A percentile compares a stretch with the other conserved stretches of the same genome.
Evolutionary conservation across 768 basidiomycete species (phyloP).

Genomic region (Pleurotus citrinopileatus): DNA sequence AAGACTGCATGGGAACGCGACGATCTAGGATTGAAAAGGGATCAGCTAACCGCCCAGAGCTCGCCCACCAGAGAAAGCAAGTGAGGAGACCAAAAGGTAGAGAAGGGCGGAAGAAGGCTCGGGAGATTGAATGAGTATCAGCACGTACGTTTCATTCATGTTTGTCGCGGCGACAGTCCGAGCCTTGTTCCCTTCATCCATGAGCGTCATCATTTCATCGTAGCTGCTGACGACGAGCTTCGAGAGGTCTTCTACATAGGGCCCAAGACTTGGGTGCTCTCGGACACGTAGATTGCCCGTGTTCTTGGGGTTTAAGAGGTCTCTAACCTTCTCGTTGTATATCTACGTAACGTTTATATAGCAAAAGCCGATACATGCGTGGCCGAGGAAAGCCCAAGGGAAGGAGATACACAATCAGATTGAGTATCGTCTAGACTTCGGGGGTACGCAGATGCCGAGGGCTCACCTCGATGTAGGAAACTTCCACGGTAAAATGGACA

Average conservation of each 20-base stretch:
- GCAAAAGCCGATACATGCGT: not conserved
- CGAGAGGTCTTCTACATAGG: conserved; percentile 98
- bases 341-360: conserved; percentile 47
- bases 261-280: conserved; percentile 93
- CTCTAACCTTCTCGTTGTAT: conserved; percentile 97
- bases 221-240: conserved; percentile 90
- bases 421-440: not conserved
- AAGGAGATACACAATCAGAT: not conserved
- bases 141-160: conserved; percentile 94
- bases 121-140: conserved; percentile 5
- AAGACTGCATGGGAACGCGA: conserved; percentile 99
- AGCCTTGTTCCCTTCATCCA: conserved; percentile 99
- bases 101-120: not conserved
- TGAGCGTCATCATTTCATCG: conserved; percentile 97
- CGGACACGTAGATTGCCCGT: conserved; percentile 93
- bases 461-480: conserved; percentile 93
- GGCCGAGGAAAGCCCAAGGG: no score
- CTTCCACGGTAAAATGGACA: conserved; percentile 87
- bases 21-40: conserved; percentile 47
- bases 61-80: not conserved
- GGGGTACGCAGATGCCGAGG: not conserved
- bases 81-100: conserved; percentile 1
- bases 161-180: conserved; percentile 98
- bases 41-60: not conserved
- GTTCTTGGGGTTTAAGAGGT: conserved; percentile 96